phyloP scores from a whole-genome alignment of 768 basidiomycete species.

The Melanogaster broomeanus region DNA sequence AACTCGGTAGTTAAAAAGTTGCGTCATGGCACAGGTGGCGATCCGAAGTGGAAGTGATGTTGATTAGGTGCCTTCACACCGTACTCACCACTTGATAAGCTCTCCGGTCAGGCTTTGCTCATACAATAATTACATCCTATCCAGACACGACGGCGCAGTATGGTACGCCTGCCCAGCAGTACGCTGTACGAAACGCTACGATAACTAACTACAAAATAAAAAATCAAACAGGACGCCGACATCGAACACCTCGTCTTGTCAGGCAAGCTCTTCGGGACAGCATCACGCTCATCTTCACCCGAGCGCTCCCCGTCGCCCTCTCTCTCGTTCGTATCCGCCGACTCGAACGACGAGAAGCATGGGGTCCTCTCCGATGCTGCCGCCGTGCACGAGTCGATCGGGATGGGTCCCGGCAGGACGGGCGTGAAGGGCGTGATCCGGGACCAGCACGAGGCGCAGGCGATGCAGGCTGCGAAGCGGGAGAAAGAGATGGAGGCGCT shows the following conservation, averaged over 20 bases:
- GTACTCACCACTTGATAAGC: constrained; percentile 24
- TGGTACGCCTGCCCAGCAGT: constrained; percentile 14
- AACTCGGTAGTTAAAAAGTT: too few species aligned
- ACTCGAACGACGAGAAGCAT: constrained; percentile 48
- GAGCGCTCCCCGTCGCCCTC: constrained; percentile 59
- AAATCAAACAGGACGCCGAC: constrained; percentile 39
- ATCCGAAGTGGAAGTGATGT: too few species aligned
- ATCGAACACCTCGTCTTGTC: constrained; percentile 77
- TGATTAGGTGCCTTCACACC: too few species aligned
- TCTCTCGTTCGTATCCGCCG: constrained; percentile 22
- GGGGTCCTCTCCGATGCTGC: constrained; percentile 41
- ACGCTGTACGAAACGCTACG: background rate
- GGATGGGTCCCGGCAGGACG: constrained; percentile 84
- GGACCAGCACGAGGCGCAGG: constrained; percentile 71
- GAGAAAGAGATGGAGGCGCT: constrained; percentile 54
- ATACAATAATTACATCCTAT: background rate
- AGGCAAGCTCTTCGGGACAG: constrained; percentile 68
- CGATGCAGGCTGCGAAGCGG: constrained; percentile 52
- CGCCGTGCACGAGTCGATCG: constrained; percentile 56
- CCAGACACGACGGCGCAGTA: background rate
- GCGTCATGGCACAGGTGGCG: too few species aligned
- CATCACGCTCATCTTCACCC: constrained; percentile 61
- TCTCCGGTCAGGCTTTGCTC: background rate
- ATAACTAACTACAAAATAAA: constrained; percentile 1
- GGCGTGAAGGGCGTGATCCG: constrained; percentile 90